Base-by-base conservation (phyloP, 2,329 filamentous ascomycete species). In the Aspergillus spinulosporus region DNA sequence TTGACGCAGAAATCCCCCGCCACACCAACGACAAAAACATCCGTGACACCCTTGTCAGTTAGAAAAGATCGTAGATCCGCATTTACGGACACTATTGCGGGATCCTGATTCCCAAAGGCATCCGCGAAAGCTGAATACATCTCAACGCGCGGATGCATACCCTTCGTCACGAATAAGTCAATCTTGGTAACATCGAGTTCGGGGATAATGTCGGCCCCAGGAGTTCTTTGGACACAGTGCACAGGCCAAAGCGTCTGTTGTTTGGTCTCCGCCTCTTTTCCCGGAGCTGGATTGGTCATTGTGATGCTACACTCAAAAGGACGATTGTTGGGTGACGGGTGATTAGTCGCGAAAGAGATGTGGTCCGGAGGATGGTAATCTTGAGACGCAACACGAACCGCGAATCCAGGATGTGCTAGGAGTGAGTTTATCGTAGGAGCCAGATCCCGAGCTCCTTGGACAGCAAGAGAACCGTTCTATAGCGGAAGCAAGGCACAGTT, bases 81-180 rank as follows among this genome's bases (percentile, higher is more conserved):
- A 66, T 75, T 73, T 39, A 75, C 76, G 34, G 71, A 62, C 12
- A 67, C 68, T 48, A 67, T 64, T 11, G 64, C 63, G 51, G 70
- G 66, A 59, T 75, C 72, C 49, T 65, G 58, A 54, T 80, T 80
- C 39, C 74, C 74, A 66, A 97, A 93, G 0, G 90, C 89, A 68
- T 92, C 89, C 59, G 88, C 87, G 66, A 99, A 97, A 0, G 88
- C 92, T 59, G 88, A 93, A 75, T 97, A 97, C 89, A 97, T 96
- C 74, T 99, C 94, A 1, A 96, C 83, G 44, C 82, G 78, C 44
- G 79, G 71, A 68, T 91, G 82, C 68, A 80, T 82, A 8, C 94
- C 94, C 77, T 99, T 99, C 63, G 89, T 82, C 11, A 97, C 76
- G 29, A 91, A 77, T 36, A 74, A 64, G 63, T 93, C 82, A n/a